Evolutionary conservation across 1,284 basidiomycete genomes (phyloP), one percentile per base, ranked within the genome.

Genomic region (Earliella scabrosa): DNA sequence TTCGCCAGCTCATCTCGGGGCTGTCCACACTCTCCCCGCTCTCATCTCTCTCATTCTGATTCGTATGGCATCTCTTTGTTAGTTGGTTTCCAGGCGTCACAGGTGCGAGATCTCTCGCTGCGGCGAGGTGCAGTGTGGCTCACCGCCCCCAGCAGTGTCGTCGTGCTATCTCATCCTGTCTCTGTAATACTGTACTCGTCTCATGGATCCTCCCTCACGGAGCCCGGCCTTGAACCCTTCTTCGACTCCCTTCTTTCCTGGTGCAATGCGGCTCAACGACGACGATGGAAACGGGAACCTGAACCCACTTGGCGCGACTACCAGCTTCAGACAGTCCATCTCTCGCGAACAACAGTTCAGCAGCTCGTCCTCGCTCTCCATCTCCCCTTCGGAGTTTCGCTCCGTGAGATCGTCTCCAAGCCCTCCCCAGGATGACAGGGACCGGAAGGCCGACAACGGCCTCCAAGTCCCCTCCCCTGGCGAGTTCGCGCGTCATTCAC

Each of bases 181-280:
- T 50, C 47, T 57, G 46, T 62, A 62, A 57, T 54, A 38, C 60
- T 52, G 44, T 50, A 51, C 43, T 8, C 56, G 46, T 60, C 59
- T 54, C 58, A 72, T 73, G 67, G 73, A 72, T 69, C 74, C 74
- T 66, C 88, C 90, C 86, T 83, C 87, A 56, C 85, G 82, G 79
- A 88, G 85, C 67, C 85, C 82, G 66, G 79, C 86, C 54, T 77
- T 92, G 65, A 91, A 92, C 72, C 90, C 90, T 63, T 80, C 88
- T 60, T 92, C 90, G 55, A 85, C 85, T 69, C 90, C 90, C 47
- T 92, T 92, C 80, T 90, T 91, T 71, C 90, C 90, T 60, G 86
- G 86, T 52, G 79, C 76, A 67, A 71, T 82, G 66, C 83, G 83
- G 64, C 68, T 76, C 64, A 75, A 68, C 64, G 85, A 86, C 57